Base-by-base conservation (phyloP, 139 green algal genomes). In the Gonium pectorale region DNA sequence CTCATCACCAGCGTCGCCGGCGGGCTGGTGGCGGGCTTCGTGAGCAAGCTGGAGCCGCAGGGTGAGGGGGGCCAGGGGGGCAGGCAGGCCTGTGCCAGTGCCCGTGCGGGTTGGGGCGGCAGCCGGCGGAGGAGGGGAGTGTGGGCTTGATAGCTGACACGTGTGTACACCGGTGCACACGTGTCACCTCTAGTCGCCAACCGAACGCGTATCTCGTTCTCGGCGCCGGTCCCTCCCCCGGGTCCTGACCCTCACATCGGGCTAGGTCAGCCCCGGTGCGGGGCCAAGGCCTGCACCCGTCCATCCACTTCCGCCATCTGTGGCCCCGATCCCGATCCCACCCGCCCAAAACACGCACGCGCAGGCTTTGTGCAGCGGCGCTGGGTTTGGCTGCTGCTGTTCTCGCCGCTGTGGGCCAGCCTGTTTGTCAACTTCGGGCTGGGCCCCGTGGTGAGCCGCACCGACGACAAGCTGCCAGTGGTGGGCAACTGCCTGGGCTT, bases 361-460 rank as follows among this genome's bases (percentile, higher is more conserved):
- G 41, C 92, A 95, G 92, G 92, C 44, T 86, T 91, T 72, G 86
- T 97, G 26, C 74, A 86, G 66, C 85, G 88, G 9, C 77, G 72
- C 5, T 96, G 90, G 91, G 68, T 95, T 8, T 97, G 91, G 91
- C 78, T 88, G 51, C 54, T 94, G 41, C 56, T 97, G 13, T 97
- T 97, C 79, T 90, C 90, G 15, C 94, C 94, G 8, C 80, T 97
- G 26, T 96, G 94, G 91, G 90, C 67, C 56, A 89, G 72, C 33
- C 78, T 96, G 1, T 96, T 94, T 46, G 81, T 97, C 56, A 95
- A 89, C 85, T 97, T 97, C 89, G 94, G 94, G 5, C 75, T 97
- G 41, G 94, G 94, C 1, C 94, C 94, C 19, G 71, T 97, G 0
- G 51, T 97, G 2, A 86, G 44, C 21, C 88, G 94, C 38, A 97